Base-by-base conservation (phyloP, 208 protist genomes). In the Acanthamoeba lenticulata region DNA sequence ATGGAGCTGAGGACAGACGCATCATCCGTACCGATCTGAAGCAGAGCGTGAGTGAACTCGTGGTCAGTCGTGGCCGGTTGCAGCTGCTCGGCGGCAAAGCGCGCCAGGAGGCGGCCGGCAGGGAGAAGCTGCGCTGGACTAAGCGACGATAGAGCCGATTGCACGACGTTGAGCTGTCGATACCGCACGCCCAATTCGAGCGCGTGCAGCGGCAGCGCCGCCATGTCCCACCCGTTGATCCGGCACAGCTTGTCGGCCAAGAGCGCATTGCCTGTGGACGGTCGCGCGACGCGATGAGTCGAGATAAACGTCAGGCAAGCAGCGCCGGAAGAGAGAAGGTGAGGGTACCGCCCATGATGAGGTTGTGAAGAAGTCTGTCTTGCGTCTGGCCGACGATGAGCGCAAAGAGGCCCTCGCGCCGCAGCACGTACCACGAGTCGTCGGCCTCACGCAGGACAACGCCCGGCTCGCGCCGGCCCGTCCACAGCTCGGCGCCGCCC, bases 391-490 rank as follows among this genome's bases (percentile, higher is more conserved):
- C 74, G 6, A 52, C 74, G 24, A 85, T 52, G 44, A 85, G 42
- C 27, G 42, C 6, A 27, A 55, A 85, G 24, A 85, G 29, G 40
- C 74, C 74, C 15, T 85, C 90, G 11, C 32, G 5, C 29, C 45
- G 77, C 29, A 94, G 42, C 21, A 79, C 27, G 40, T 81, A 49
- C 36, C 47, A 94, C 79, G n/a, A 65, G 47, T 90, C 69, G 74
- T 38, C 24, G 52, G 92, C 74, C 27, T 85, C 44, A 9, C 36
- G 44, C 44, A 85, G 38, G 15, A 85, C 32, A 9, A 21, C 83
- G 92, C 94, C 45, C 45, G 92, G 29, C 94, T 92, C 79, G 36
- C 92, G 19, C 49, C 32, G 24, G 81, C 92, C n/a, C 90, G 57
- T n/a, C 69, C 90, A 45, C 72, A 85, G 57, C 29, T 89, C 55